Base-by-base conservation (phyloP, 2,329 filamentous ascomycete genomes). In the Botryotinia narcissicola region DNA sequence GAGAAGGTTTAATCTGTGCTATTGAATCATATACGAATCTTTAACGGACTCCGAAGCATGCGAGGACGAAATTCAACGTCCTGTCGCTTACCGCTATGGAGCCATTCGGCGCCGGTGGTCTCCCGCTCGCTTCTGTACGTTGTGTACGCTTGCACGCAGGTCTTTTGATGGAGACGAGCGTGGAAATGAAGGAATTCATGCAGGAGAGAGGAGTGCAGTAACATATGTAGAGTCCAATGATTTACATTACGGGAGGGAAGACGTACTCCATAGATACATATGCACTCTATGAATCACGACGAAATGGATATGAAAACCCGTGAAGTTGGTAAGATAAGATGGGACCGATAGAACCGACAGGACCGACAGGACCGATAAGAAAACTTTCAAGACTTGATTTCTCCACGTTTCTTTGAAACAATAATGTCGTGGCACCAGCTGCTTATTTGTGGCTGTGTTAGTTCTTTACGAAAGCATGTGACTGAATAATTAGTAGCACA, bases 361-460 rank as follows among this genome's bases (percentile, higher is more conserved):
- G 42, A 48, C n/a, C 25, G 51, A 29, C 51, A 54, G 62, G 62
- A 66, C 42, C 62, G 62, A 66, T 66, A 66, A 66, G 63, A 66
- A 66, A 35, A 22, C 22, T 25, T 16, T 59, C 32, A 18, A 57
- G n/a, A 67, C n/a, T 46, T 37, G 10, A 46, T n/a, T 59, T 72
- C 70, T 72, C 70, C 70, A 72, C 70, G 70, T 67, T 72, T 72
- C 22, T 60, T 32, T 67, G 70, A 72, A 68, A 72, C 70, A 72
- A 54, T 16, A n/a, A 68, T 67, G 70, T 72, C 70, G 70, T 72
- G 70, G 70, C 70, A 72, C 62, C 70, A 72, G 62, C 70, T 48
- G 25, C n/a, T 57, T 22, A 32, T 37, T 59, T 48, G 70, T 72
- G 70, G 70, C 70, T 68, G 61, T 35, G 62, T 68, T 10, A 2